Evolutionary conservation across 441 rosid species (phyloP).

Genomic region (Euphorbia celastroides): DNA sequence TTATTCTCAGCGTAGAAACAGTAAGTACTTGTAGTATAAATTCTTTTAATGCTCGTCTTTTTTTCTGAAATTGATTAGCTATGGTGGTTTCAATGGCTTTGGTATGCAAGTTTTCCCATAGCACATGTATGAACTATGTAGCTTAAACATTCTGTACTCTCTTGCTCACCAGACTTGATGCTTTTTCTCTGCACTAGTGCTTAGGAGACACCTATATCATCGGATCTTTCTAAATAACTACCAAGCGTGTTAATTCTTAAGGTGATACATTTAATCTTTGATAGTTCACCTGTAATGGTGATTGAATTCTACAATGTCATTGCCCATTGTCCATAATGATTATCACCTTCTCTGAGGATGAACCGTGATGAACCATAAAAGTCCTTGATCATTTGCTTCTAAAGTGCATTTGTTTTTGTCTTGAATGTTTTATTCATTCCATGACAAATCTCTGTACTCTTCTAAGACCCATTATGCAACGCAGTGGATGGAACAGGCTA

Average conservation of each 20-base stretch:
- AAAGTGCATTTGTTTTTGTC: not conserved
- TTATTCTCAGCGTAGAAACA: not conserved
- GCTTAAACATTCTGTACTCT: too few relatives aligned
- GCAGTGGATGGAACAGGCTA: constrained; percentile 72
- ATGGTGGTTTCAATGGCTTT: not conserved
- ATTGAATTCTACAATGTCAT: not conserved
- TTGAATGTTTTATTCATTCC: not conserved
- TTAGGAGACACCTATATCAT: not conserved
- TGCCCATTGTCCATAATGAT: not conserved
- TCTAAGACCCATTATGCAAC: constrained; percentile 19
- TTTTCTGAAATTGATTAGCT: not conserved
- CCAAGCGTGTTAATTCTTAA: not conserved
- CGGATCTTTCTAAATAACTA: not conserved
- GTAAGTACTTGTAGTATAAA: not conserved
- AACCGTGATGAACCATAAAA: not conserved
- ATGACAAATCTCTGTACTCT: not conserved
- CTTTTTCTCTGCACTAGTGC: not conserved
- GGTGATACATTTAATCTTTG: too few relatives aligned
- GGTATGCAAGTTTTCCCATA: not conserved
- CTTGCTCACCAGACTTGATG: too few relatives aligned
- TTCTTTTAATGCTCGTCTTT: not conserved
- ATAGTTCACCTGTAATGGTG: too few relatives aligned
- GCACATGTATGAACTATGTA: not conserved
- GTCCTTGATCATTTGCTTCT: not conserved
- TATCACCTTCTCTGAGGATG: not conserved